Base-by-base conservation (phyloP, 179 eudicot species). In the Sideroxylon spinosum region DNA sequence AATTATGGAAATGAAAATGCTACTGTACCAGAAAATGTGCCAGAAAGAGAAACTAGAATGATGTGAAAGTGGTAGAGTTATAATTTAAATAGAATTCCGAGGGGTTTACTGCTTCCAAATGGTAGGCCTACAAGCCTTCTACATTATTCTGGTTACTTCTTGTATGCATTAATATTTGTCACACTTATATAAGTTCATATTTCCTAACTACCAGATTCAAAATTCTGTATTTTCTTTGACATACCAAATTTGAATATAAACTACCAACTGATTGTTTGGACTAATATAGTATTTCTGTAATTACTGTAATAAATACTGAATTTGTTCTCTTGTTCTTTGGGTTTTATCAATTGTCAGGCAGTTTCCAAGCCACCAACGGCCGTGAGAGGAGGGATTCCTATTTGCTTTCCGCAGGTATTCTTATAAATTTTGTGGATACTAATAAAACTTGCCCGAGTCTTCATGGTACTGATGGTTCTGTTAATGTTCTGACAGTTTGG, bases 391-490 rank as follows among this genome's bases (percentile, higher is more conserved):
- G 98, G 98, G 55, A 93, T 95, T 82, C 91, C 97, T 26, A 91
- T 95, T 53, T 93, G 97, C 78, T 95, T 95, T 78, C 98, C 98
- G 52, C 97, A 95, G 98, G 98, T 95, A 92, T 0, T 61, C 17
- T 4, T 29, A n/a, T 68, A 14, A 20, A 1, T 37, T 37, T 22
- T 4, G 19, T 11, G 56, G 50, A n/a, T 13, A 3, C 57, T 11
- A 14, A 25, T 11, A 14, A 25, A 25, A 11, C 26, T 28, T 29
- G 14, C 29, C 11, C 0, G 4, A 59, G 53, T 46, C 65, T 32
- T n/a, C 49, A 4, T 14, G 19, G 53, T 37, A 32, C 16, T 28
- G 66, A 32, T 4, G 65, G 10, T 12, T 17, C 1, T 19, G 49
- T 55, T 73, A 37, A 11, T 59, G 19, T 23, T 25, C 19, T 78